Base-by-base conservation (phyloP, 495 filamentous ascomycete species). In the Penicillium diatomitis region DNA sequence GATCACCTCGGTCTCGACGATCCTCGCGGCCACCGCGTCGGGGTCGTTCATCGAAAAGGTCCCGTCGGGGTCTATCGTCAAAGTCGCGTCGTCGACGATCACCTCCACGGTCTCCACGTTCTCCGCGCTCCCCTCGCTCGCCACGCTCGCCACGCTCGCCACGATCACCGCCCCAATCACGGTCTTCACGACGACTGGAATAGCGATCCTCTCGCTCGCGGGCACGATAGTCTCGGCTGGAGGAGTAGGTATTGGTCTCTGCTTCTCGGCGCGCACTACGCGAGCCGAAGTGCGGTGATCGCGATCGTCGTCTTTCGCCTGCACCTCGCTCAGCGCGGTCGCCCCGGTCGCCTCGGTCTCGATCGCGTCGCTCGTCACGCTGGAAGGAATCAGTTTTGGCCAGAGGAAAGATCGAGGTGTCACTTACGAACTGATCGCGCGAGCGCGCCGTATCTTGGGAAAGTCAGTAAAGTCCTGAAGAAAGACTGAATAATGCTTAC, bases 171-270 rank as follows among this genome's bases (percentile, higher is more conserved):
- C 81, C 76, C 56, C 78, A 60, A 32, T 60, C 57, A 28, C 84
- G 68, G 27, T 81, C 80, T 41, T 78, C 80, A 30, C 54, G 41
- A 8, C 57, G 57, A 37, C 41, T 46, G 47, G 82, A 80, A 60
- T 95, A 95, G 55, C 88, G 78, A 47, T 95, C 89, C 61, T 96
- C 90, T 39, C 90, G 84, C 73, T 96, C 90, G 34, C 90, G 78
- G 60, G 91, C 90, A 65, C 90, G 79, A 66, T 92, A 91, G 71
- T 85, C 88, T 44, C 90, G 83, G 63, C 88, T 94, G 6, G 86
- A 86, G 6, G 88, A 91, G 69, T 96, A 96, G 7, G 86, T 81
- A 61, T 96, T 90, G 63, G 80, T 77, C 56, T 95, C 89, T 54
- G 77, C 76, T 40, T 87, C 83, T 43, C 79, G 75, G 51, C 79